phyloP scores from a whole-genome alignment of 805 yeast genomes.

The Ogataea chonburiensis region DNA sequence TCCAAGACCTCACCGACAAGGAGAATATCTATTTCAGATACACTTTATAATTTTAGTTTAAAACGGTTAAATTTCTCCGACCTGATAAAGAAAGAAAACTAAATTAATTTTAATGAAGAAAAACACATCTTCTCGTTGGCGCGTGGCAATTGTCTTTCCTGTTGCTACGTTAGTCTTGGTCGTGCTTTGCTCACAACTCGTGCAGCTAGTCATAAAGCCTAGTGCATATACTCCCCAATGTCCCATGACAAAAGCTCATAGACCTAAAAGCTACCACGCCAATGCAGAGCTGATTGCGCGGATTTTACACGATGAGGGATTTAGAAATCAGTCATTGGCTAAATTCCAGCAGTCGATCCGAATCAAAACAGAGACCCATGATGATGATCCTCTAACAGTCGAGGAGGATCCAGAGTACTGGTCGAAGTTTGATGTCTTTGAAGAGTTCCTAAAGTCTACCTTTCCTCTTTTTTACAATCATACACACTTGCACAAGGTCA shows the following conservation, averaged over 20 bases:
- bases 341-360: slow-evolving; percentile 47
- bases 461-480: slow-evolving; percentile 53
- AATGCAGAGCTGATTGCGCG: slow-evolving; percentile 14
- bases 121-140: no score
- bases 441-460: slow-evolving; percentile 47
- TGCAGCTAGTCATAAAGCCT: no score
- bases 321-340: slow-evolving; percentile 36
- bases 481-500: slow-evolving; percentile 53
- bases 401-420: slow-evolving; percentile 53
- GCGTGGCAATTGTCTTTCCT: no score
- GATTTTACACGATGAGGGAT: slow-evolving; percentile 34
- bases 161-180: no score
- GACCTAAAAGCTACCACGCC: slow-evolving; percentile 17
- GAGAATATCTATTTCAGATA: slow-evolving; percentile 57
- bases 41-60: slow-evolving; percentile 19
- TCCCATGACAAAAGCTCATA: slow-evolving; percentile 17
- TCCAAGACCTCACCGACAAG: slow-evolving; percentile 43
- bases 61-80: slow-evolving; percentile 1
- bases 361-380: slow-evolving; percentile 45
- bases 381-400: slow-evolving; percentile 43
- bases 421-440: slow-evolving; percentile 47
- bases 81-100: no score
- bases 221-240: no score
- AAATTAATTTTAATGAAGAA: no score
- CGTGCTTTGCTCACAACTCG: no score